phyloP scores from a whole-genome alignment of 2,329 filamentous ascomycete species.

The Cladophialophora immunda region DNA sequence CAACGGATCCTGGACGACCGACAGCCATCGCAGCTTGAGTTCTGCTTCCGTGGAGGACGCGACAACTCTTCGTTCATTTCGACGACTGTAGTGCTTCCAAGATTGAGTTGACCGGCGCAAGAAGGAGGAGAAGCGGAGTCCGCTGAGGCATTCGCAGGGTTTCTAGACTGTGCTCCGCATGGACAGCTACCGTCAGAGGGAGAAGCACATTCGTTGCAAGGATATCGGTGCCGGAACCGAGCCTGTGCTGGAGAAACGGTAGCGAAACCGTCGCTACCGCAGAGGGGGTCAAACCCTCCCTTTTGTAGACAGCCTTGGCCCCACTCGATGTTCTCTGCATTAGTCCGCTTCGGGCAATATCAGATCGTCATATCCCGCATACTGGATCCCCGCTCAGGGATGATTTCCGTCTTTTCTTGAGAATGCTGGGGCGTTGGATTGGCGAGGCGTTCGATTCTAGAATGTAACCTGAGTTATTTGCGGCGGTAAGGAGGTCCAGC shows the following conservation, averaged over 20 bases:
- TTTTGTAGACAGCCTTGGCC: neutral
- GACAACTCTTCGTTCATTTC: neutral
- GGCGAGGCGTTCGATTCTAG: too few species aligned
- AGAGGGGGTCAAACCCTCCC: neutral
- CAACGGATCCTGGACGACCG: conserved; percentile 1
- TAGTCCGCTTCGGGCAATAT: conserved; percentile 5
- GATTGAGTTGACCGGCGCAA: neutral
- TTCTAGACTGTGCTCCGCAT: too few species aligned
- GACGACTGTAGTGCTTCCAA: neutral
- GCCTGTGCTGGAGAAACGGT: neutral
- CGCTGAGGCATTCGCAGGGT: too few species aligned
- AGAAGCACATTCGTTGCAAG: neutral
- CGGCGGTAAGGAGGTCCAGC: too few species aligned
- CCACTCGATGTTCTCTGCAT: neutral
- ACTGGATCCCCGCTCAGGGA: too few species aligned
- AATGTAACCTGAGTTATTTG: too few species aligned
- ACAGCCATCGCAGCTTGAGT: conserved; percentile 6
- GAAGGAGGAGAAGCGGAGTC: too few species aligned
- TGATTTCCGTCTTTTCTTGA: too few species aligned
- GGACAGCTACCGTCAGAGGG: neutral
- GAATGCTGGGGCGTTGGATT: too few species aligned
- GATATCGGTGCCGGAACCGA: neutral
- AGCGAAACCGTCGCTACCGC: neutral
- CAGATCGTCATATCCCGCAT: neutral
- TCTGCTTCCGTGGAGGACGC: neutral